phyloP scores from a whole-genome alignment of 805 yeast genomes.

The Candida chilensis region DNA sequence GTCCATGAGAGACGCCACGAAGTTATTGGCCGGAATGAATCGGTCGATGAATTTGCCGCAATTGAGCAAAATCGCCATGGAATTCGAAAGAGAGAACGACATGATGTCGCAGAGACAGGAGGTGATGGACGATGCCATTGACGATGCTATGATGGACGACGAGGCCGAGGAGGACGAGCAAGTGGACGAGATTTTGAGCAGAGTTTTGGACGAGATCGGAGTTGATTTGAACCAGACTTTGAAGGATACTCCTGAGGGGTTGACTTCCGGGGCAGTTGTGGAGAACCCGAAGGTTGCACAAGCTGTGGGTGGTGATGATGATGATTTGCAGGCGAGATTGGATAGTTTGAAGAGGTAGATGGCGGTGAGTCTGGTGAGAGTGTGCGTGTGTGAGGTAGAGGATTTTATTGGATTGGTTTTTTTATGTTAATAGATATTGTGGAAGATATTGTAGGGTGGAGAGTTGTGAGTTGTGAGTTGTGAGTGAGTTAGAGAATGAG shows the following conservation, averaged over 20 bases:
- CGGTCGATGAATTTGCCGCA: conserved; percentile 86
- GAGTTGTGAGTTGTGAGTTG: no score
- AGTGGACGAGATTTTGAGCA: conserved; percentile 82
- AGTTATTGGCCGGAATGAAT: conserved; percentile 79
- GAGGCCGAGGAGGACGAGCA: conserved; percentile 82
- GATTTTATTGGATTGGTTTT: background rate
- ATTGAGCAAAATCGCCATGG: conserved; percentile 84
- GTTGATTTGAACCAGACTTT: conserved; percentile 58
- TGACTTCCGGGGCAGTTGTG: conserved; percentile 10
- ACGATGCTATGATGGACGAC: conserved; percentile 91
- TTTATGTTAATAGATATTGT: no score
- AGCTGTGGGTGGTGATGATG: conserved; percentile 57
- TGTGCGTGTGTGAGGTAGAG: background rate
- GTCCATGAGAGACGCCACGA: conserved; percentile 91
- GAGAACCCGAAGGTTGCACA: conserved; percentile 43
- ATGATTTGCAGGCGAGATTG: conserved; percentile 82
- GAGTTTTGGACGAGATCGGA: conserved; percentile 94
- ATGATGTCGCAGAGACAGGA: conserved; percentile 98
- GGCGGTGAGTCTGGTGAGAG: background rate
- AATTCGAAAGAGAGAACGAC: conserved; percentile 89
- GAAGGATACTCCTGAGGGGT: conserved; percentile 33
- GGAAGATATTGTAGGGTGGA: no score
- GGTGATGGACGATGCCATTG: conserved; percentile 97
- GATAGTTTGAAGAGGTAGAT: conserved; percentile 67
- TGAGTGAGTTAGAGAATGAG: no score